Evolutionary conservation across 768 basidiomycete species (phyloP), one percentile per base, ranked within the genome.

Genomic region (Dictyophora rubrovolvata): DNA sequence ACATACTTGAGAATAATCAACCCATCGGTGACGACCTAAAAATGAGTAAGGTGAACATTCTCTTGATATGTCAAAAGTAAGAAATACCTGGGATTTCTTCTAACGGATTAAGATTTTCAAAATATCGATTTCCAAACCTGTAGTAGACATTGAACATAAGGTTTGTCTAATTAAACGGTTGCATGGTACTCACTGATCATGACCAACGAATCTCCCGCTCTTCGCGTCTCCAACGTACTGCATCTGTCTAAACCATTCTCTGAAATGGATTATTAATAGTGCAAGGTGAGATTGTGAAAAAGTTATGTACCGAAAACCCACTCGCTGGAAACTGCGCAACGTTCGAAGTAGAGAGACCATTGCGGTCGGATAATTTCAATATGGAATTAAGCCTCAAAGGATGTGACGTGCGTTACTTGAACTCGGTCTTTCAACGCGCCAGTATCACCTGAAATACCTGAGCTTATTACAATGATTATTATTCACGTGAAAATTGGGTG

Each of bases 161-260:
- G 4, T 36, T 42, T 50, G 28, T 56, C 33, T 36, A 42, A 48
- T 22, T 36, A 53, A 28, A 12, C 20, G 42, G 33, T 20, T 48
- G 34, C n/a, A 56, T 8, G 12, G 53, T 17, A 85, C 90, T 63
- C 66, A 96, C 93, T 86, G 85, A 77, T 95, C 92, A 51, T 74
- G 76, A 53, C 92, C 92, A 42, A 89, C 74, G 55, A 79, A 77
- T 64, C 76, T 76, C 11, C 95, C 95, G 11, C 80, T 83, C 72
- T 97, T 98, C 58, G 90, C 91, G 66, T 97, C 94, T 46, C 93
- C 88, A 61, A 96, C 95, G 69, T 94, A 93, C 67, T 93, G 87
- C 81, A 93, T 74, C 68, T 92, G 86, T 64, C 84, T 83, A 85
- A 87, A 93, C 89, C 90, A 96, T 73, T 92, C 86, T 59, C 57